Evolutionary conservation across 1,284 basidiomycete genomes (phyloP), one percentile per base, ranked within the genome.

Genomic region (Ceratobasidium sp.): DNA sequence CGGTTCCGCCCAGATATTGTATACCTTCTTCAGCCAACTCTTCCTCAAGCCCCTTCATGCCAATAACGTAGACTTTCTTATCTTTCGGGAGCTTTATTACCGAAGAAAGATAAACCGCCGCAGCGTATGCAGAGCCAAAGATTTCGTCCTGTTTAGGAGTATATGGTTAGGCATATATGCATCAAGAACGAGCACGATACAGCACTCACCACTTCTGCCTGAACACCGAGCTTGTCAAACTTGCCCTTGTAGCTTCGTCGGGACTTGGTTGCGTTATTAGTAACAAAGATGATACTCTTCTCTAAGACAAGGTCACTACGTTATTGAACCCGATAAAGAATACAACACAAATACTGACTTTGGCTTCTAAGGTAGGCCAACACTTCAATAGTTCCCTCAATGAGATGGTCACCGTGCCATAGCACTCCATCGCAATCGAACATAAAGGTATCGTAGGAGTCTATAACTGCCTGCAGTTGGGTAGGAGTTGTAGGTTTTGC

Each of bases 371-470:
- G 86, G 79, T 92, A 85, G 71, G 88, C 86, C 78, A 97, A 87
- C 12, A 95, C 93, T 65, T 94, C 90, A 67, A 91, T 86, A 2
- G 91, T 92, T 17, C 95, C 94, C 5, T 94, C 91, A 80, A 97
- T 91, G 52, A 94, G 87, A 69, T 88, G 87, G 84, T 95, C 92
- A n/a, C 95, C 96, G 77, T 92, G 91, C 94, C 97, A 95, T 77
- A 98, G 89, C 65, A 98, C 97, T 28, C 97, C 97, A 84, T 99
- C 97, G 84, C 96, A 99, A 85, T 99, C 98, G 81, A 98, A 96
- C 83, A 98, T 89, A 90, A 96, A 97, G 26, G 94, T 96, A 84
- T 98, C 96, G 83, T 94, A 96, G 81, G 89, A 89, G 84, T 94
- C 91, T 75, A 97, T 81, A 54, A 95, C 83, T 26, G 84, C 82